These are phyloP conservation scores for Xenosphaeropsis pyriputrescens DNA, from an alignment of 2,329 filamentous ascomycete species.

Conservation along the genomic window DNA sequence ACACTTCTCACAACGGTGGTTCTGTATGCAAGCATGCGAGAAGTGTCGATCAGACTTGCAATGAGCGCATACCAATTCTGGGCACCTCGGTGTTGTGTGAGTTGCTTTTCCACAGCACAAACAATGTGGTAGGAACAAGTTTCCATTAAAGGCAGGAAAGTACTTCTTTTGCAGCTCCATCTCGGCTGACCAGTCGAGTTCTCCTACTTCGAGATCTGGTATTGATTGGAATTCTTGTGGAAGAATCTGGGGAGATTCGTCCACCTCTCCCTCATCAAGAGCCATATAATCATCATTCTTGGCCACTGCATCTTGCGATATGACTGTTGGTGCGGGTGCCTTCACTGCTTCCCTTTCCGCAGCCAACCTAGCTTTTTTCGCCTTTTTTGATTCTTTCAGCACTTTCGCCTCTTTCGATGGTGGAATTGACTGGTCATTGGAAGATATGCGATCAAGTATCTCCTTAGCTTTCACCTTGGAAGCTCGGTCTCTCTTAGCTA, in stretches of 20 bases:
- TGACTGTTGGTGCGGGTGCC: not conserved
- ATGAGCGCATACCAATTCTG: constrained; percentile 29
- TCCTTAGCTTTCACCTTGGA: too few species aligned
- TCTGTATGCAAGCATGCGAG: constrained; percentile 32
- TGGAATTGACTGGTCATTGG: too few species aligned
- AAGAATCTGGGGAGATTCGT: not conserved
- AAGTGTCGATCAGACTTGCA: constrained; percentile 32
- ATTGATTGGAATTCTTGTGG: not conserved
- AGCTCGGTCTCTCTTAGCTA: too few species aligned
- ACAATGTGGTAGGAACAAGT: constrained; percentile 22
- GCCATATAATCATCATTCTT: not conserved
- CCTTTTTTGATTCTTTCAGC: too few species aligned
- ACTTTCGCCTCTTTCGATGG: too few species aligned
- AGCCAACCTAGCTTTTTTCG: too few species aligned
- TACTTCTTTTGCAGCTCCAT: constrained; percentile 26
- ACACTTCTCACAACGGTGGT: constrained; percentile 41
- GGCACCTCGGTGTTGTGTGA: constrained; percentile 30
- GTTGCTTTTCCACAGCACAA: constrained; percentile 32
- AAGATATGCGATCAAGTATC: too few species aligned
- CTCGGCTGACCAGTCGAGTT: not conserved
- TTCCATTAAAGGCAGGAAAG: constrained; percentile 24
- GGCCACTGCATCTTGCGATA: not conserved
- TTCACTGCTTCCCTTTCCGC: not conserved
- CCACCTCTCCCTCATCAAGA: not conserved
- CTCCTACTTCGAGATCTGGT: not conserved